Conservation (phyloP, 2,329 filamentous ascomycete genomes). For the Ophiostoma australiae region DNA sequence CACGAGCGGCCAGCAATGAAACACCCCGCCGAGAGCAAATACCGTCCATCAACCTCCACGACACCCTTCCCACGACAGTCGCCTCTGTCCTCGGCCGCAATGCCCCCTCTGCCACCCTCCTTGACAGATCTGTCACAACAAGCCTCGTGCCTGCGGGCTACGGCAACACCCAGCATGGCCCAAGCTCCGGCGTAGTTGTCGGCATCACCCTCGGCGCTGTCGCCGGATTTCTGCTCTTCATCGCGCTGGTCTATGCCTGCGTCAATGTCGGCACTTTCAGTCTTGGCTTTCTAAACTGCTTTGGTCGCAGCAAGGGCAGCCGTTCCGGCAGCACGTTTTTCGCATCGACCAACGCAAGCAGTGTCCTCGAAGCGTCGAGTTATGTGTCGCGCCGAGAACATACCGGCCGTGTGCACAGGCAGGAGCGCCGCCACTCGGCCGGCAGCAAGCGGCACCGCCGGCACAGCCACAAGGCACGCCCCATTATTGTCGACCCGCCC, state of each 20-base stretch:
- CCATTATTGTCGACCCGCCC: slow-evolving; percentile 31
- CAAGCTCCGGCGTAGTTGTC: slow-evolving; percentile 37
- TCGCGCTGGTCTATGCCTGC: slow-evolving; percentile 35
- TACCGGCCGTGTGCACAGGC: background rate
- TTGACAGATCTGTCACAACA: slow-evolving; percentile 27
- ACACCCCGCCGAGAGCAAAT: background rate
- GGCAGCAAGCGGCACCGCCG: slow-evolving; percentile 25
- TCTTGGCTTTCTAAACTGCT: slow-evolving; percentile 26
- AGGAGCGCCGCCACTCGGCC: background rate
- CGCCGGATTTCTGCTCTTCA: slow-evolving; percentile 41
- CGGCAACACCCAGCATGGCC: slow-evolving; percentile 30
- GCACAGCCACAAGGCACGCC: slow-evolving; percentile 29
- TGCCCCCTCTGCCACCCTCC: background rate
- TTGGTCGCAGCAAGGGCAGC: slow-evolving; percentile 11
- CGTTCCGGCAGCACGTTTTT: slow-evolving; percentile 23
- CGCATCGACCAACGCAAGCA: slow-evolving; percentile 22
- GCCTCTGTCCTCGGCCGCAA: background rate
- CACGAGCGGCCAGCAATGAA: background rate
- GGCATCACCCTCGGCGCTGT: slow-evolving; percentile 39
- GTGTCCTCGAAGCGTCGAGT: slow-evolving; percentile 29
- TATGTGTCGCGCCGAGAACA: slow-evolving; percentile 27
- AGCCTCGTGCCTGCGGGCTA: slow-evolving; percentile 34
- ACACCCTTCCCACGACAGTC: background rate
- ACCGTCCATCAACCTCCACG: background rate
- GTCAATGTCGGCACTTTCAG: slow-evolving; percentile 31